Base-by-base conservation (phyloP, 371 early-diverging fungal genomes). In the Syncephalastrum monosporum region DNA sequence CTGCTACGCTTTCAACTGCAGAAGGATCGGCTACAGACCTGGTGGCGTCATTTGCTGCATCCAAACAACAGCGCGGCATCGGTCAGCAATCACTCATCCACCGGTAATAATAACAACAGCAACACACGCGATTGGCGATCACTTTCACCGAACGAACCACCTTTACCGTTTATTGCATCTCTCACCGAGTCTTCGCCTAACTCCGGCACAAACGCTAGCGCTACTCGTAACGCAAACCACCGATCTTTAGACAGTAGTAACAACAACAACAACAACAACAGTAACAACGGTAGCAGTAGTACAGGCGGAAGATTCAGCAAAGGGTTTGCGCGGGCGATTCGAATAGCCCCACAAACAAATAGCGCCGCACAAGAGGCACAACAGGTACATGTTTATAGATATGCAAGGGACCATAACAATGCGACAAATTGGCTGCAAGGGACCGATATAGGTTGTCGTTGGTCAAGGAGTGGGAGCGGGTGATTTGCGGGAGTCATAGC, bases 61-160 rank as follows among this genome's bases (percentile, higher is more conserved):
- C 47, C 47, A 46, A 46, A 46, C 16, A 19, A 16, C 23, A 16
- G 47, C 13, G 21, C 41, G 44, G 41, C 24, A 53, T 17, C 38
- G 7, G 43, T 42, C 54, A 43, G 13, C 29, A 15, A 25, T 25
- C 21, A 27, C 14, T 27, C 17, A 8, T 17, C 17, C 51, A 4
- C 38, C 17, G 17, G 24, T 1, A 16, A 16, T n/a, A 42, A 38
- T 19, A 46, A 46, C 23, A 46, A 16, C 23, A 19, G 19, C 19
- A 49, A 16, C 25, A 49, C 55, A 17, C 55, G 55, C 19, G 55
- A 55, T 23, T 58, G 58, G 58, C 58, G 58, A 41, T 58, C 58
- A 5, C 41, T 58, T 14, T 58, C 58, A 7, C 58, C 58, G 3
- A 33, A 58, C 38, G 33, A 51, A 8, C 58, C 58, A 14, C 58